These are phyloP conservation scores for Macadamia tetraphylla DNA, from an alignment of 164 flowering plant species.

Conservation along the genomic window DNA sequence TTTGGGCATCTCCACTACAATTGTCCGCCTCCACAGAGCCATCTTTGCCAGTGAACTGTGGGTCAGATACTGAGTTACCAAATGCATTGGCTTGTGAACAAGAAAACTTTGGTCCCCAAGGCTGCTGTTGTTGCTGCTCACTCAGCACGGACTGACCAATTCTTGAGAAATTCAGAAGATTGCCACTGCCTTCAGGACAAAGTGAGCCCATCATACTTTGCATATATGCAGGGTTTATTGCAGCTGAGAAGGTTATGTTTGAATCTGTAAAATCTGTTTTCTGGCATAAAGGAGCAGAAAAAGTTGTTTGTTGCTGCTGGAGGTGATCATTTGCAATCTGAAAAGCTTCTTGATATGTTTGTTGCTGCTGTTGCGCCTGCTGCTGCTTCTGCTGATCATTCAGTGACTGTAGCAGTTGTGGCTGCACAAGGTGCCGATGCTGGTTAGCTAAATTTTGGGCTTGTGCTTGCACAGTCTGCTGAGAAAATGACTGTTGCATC, in stretches of 20 bases:
- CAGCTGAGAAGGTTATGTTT: conserved; percentile 31
- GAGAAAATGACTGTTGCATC: conserved; percentile 37
- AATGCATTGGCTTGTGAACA: conserved; percentile 31
- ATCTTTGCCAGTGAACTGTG: conserved; percentile 43
- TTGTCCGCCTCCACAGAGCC: conserved; percentile 38
- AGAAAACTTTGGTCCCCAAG: conserved; percentile 44
- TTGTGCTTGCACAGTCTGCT: conserved; percentile 44
- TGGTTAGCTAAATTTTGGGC: conserved; percentile 29
- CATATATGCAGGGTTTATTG: conserved; percentile 31
- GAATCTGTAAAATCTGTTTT: conserved; percentile 49
- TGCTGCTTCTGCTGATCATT: conserved; percentile 34
- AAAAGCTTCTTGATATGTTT: conserved; percentile 37
- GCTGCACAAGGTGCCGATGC: conserved; percentile 36
- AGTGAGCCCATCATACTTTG: conserved; percentile 48
- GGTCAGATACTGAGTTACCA: conserved; percentile 32
- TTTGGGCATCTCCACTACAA: conserved; percentile 46
- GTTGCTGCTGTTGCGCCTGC: conserved; percentile 25
- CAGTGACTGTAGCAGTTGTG: conserved; percentile 34
- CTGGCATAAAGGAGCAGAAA: conserved; percentile 39
- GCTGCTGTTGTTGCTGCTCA: conserved; percentile 47
- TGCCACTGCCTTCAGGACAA: conserved; percentile 41
- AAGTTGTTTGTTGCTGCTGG: conserved; percentile 44
- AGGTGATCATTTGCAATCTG: conserved; percentile 44
- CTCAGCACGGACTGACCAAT: conserved; percentile 35
- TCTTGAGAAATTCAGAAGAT: conserved; percentile 34